Percentiles rank a stretch among this genome's conserved stretches.
Conservation (phyloP, 345 rosid species). For the Cardiospermum halicacabum region DNA sequence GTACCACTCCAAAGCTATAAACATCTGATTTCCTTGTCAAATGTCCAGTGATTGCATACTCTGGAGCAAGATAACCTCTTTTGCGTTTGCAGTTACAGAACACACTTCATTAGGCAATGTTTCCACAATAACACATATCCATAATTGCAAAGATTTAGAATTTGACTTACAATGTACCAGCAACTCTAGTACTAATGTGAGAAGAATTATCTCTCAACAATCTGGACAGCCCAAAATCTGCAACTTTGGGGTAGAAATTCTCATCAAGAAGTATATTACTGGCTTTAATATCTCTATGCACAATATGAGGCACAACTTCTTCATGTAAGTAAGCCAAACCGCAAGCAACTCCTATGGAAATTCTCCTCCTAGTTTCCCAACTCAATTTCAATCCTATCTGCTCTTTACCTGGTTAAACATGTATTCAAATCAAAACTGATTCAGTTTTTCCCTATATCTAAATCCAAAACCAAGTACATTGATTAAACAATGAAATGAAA, state of each 20-base stretch:
- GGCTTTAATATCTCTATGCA: conserved; percentile 64
- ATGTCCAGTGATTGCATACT: conserved; percentile 45
- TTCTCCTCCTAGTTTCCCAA: conserved; percentile 40
- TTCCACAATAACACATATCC: not conserved
- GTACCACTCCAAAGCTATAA: conserved; percentile 55
- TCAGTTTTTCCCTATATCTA: not conserved
- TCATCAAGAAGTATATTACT: conserved; percentile 51
- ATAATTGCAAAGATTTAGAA: not conserved
- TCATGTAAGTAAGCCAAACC: conserved; percentile 58
- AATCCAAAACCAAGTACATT: not conserved
- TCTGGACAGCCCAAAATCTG: conserved; percentile 65
- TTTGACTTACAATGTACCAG: conserved; percentile 48
- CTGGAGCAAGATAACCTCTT: conserved; percentile 64
- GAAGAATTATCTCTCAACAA: conserved; percentile 30
- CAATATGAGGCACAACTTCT: conserved; percentile 40
- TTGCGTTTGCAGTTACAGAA: conserved; percentile 15
- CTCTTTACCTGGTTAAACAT: conserved; percentile 32
- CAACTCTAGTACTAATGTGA: conserved; percentile 56
- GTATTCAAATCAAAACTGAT: not conserved
- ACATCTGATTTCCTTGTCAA: conserved; percentile 53
- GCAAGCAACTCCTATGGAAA: conserved; percentile 46
- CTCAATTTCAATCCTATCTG: conserved; percentile 37
- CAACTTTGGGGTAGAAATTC: conserved; percentile 44
- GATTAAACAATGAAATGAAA: not conserved
- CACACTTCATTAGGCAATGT: conserved; percentile 20